These are phyloP conservation scores for Phialophora tarda DNA, from an alignment of 2,329 filamentous ascomycete species.

Conservation along the genomic window DNA sequence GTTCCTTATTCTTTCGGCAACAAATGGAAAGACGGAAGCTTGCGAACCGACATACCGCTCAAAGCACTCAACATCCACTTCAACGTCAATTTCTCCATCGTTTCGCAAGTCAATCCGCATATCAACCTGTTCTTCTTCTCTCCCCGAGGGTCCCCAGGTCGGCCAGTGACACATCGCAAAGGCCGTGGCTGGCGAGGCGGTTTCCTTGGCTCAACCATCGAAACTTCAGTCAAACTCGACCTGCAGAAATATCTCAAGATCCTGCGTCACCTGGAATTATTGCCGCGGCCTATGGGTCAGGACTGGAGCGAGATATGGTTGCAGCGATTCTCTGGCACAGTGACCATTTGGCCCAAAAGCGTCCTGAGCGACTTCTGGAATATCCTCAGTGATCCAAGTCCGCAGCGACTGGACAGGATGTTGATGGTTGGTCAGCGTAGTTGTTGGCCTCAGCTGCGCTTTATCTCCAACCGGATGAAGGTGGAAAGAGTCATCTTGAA, in stretches of 20 bases:
- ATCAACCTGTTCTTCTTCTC: constrained; percentile 99
- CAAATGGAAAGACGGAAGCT: constrained; percentile 97
- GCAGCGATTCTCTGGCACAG: constrained; percentile 90
- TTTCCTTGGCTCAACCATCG: constrained; percentile 87
- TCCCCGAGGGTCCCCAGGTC: constrained; percentile 86
- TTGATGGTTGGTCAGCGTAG: constrained; percentile 87
- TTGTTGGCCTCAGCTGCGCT: constrained; percentile 88
- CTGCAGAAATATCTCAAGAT: constrained; percentile 98
- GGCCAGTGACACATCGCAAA: constrained; percentile 89
- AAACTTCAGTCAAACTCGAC: constrained; percentile 95
- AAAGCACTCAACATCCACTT: constrained; percentile 95
- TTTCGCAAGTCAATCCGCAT: constrained; percentile 86
- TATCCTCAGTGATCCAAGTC: constrained; percentile 83
- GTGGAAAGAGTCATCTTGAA: constrained; percentile 72
- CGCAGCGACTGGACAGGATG: constrained; percentile 80
- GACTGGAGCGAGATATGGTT: constrained; percentile 98
- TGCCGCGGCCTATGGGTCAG: constrained; percentile 87
- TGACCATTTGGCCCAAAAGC: constrained; percentile 94
- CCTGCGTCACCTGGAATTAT: constrained; percentile 85
- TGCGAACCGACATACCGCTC: constrained; percentile 93
- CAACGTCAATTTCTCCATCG: constrained; percentile 97
- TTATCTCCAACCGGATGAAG: constrained; percentile 84
- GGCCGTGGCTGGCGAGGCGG: constrained; percentile 95
- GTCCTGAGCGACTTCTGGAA: constrained; percentile 78
- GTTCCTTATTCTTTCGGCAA: constrained; percentile 95